Evolutionary conservation across 257 asterid species (phyloP).

Genomic region (Jacaranda mimosifolia): DNA sequence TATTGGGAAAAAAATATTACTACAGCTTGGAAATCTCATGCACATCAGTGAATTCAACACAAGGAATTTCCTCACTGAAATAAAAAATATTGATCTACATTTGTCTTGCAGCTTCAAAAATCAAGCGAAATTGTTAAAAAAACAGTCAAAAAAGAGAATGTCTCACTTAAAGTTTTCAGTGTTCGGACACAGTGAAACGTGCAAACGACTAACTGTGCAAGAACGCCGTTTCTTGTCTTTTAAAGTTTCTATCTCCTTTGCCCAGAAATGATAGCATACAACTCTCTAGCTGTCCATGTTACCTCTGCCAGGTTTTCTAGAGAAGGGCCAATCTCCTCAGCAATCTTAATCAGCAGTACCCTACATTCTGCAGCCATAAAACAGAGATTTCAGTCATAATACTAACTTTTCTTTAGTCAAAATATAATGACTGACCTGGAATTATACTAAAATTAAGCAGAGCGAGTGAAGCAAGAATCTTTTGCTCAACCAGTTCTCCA

Average conservation of each 20-base stretch:
- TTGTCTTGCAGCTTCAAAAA: background rate
- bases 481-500: slow-evolving; percentile 70
- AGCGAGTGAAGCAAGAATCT: slow-evolving; percentile 71
- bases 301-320: slow-evolving; percentile 57
- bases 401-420: background rate
- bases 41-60: background rate
- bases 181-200: background rate
- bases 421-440: slow-evolving; percentile 53
- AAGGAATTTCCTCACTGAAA: background rate
- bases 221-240: background rate
- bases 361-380: slow-evolving; percentile 58
- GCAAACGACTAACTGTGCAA: background rate
- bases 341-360: slow-evolving; percentile 56
- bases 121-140: background rate
- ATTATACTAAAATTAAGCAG: slow-evolving; percentile 68
- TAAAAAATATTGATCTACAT: background rate
- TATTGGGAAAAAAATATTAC: background rate
- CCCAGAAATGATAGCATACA: slow-evolving; percentile 43
- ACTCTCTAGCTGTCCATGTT: slow-evolving; percentile 81
- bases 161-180: background rate
- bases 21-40: background rate
- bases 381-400: background rate
- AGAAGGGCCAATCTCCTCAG: slow-evolving; percentile 50
- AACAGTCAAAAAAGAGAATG: background rate
- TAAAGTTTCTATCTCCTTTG: slow-evolving; percentile 25